A percentile compares a stretch with the other conserved stretches of the same genome.
phyloP scores from a whole-genome alignment of 305 asterid species.

The Petunia hybrid region DNA sequence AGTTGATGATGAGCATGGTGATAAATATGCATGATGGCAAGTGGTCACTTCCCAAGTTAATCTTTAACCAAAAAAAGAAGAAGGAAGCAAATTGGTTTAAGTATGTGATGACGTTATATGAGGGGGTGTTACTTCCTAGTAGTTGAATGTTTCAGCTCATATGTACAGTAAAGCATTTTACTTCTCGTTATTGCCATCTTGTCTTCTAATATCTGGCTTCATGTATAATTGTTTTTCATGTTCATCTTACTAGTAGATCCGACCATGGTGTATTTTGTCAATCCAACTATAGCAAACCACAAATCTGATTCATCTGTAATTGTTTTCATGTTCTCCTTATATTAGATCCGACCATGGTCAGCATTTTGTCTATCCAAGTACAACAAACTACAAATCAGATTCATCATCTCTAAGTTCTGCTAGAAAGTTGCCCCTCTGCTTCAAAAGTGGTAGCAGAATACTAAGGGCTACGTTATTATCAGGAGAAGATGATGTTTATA shows the following conservation, averaged over 20 bases:
- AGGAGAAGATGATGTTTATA: slow-evolving; percentile 31
- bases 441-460: slow-evolving; percentile 21
- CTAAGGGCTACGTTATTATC: slow-evolving; percentile 29
- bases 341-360: slow-evolving; percentile 29
- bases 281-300: slow-evolving; percentile 7
- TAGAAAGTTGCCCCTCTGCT: slow-evolving; percentile 1
- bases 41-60: too few species aligned
- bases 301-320: slow-evolving; percentile 2
- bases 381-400: slow-evolving; percentile 21
- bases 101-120: background rate
- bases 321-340: background rate
- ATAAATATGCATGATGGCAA: too few species aligned
- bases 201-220: background rate
- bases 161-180: slow-evolving; percentile 5
- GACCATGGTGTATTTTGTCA: slow-evolving; percentile 13
- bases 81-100: too few species aligned
- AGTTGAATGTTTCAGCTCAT: background rate
- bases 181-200: background rate
- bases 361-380: background rate
- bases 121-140: background rate
- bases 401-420: slow-evolving; percentile 1
- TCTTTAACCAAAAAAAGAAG: too few species aligned
- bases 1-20: background rate
- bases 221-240: background rate
- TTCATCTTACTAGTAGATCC: slow-evolving; percentile 18